Percentiles rank a stretch among this genome's conserved stretches.
Conservation (phyloP, 106 monocot species). For the Agapanthus africanus region DNA sequence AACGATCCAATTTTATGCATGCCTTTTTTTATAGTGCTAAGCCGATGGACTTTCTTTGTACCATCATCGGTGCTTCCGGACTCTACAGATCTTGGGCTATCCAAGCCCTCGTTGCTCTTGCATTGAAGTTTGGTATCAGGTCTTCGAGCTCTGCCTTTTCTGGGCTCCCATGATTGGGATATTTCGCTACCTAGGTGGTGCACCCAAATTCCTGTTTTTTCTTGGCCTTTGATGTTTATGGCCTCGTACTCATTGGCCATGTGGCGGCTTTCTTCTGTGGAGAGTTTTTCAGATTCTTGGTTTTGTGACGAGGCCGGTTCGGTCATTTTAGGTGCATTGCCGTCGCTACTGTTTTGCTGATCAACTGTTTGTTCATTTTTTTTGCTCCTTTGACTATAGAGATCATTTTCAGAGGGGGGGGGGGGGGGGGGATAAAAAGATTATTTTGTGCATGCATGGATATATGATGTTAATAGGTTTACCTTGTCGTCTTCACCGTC, state of each 20-base stretch:
- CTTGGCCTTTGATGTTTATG: slow-evolving; percentile 20
- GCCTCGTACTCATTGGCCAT: slow-evolving; percentile 20
- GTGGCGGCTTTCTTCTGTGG: background rate
- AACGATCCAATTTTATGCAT: slow-evolving; percentile 31
- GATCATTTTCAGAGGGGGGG: background rate
- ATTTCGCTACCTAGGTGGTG: slow-evolving; percentile 18
- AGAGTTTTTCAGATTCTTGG: background rate
- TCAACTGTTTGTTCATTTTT: background rate
- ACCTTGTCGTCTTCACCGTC: slow-evolving; percentile 50
- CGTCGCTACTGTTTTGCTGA: background rate
- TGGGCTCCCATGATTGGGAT: slow-evolving; percentile 19
- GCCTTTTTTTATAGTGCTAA: slow-evolving; percentile 20
- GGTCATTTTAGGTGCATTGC: background rate
- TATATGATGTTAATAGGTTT: slow-evolving; percentile 4
- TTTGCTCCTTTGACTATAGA: background rate
- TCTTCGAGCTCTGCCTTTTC: slow-evolving; percentile 15
- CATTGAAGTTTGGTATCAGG: slow-evolving; percentile 10
- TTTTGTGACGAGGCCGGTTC: slow-evolving; percentile 8
- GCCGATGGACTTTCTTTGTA: slow-evolving; percentile 13
- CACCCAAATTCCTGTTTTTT: slow-evolving; percentile 26
- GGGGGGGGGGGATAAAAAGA: too few species aligned
- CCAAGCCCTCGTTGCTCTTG: slow-evolving; percentile 13
- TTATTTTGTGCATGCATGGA: background rate
- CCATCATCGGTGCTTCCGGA: slow-evolving; percentile 7
- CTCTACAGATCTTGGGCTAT: slow-evolving; percentile 15